Base-by-base conservation (phyloP, 1,139 yeast species). In the Yamadazyma trypodendri region DNA sequence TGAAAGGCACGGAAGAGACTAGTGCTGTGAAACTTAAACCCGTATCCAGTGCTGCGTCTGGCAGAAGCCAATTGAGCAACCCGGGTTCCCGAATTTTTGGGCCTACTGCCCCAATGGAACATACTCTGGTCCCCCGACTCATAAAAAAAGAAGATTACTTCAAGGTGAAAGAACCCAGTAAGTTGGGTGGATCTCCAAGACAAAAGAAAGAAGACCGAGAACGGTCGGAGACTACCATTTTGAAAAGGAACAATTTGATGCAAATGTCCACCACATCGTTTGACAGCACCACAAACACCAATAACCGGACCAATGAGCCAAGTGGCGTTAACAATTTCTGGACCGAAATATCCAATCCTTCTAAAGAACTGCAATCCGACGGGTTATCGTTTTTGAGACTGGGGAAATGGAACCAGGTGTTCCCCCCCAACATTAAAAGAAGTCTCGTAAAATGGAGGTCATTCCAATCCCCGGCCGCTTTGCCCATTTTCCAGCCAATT, bases 381-480 rank as follows among this genome's bases (percentile, higher is more conserved):
- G 52, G 69, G 3, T 51, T 66, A 11, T 61, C 61, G 13, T 57
- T 51, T 37, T 41, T 53, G 77, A 86, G 29, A 24, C 47, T 50
- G 7, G 65, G 73, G 32, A 74, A 95, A 44, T 94, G 98, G 98
- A 82, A 81, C 39, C 88, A 85, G 58, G 94, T 87, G 0, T 86
- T 87, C 52, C 96, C 97, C 0, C 72, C 74, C 11, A 75, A 77
- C 31, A 77, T 81, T 17, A 78, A 76, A 37, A 67, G 89, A 32
- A 75, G 80, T 48, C 69, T 77, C 10, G 83, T 90, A 32, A 90
- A 90, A 55, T 94, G 98, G 98, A 76, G 87, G 41, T 90, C 97
- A 0, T 71, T 94, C 39, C 84, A 88, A 24, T 80, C 96, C 0
- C 99, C 99, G 0, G 97, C 97, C 0, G 83, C 95, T 3, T 64